These are phyloP conservation scores for Russula sp. DNA, from an alignment of 768 basidiomycete species.

Conservation along the genomic window DNA sequence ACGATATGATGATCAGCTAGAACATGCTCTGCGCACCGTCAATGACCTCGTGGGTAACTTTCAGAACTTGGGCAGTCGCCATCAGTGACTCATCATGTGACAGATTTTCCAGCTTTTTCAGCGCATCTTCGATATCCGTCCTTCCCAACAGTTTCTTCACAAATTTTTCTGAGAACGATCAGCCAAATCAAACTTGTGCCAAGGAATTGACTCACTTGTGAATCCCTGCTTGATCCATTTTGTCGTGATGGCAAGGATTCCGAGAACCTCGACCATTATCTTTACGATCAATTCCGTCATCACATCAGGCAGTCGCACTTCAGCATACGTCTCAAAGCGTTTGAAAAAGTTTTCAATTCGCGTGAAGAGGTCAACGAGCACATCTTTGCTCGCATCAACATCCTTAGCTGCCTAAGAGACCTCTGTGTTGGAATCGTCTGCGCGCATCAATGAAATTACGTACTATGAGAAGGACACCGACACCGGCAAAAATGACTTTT, in stretches of 20 bases:
- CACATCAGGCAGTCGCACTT: neutral
- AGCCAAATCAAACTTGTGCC: neutral
- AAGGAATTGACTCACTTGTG: neutral
- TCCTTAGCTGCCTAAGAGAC: neutral
- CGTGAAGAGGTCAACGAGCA: neutral
- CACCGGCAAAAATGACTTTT: neutral
- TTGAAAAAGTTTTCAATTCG: slow-evolving; percentile 1
- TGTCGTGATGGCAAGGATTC: neutral
- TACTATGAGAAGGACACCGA: slow-evolving; percentile 1
- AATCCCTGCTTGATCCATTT: neutral
- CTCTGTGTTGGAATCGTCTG: neutral
- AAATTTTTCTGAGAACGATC: neutral
- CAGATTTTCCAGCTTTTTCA: too few relatives aligned
- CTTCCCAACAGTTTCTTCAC: too few relatives aligned
- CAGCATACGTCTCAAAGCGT: neutral
- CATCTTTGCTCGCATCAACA: neutral
- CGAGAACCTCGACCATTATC: slow-evolving; percentile 4
- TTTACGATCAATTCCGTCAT: slow-evolving; percentile 1
- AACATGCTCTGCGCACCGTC: neutral
- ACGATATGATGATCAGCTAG: neutral
- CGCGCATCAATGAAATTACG: neutral
- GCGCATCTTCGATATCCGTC: too few relatives aligned
- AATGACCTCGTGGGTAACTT: neutral
- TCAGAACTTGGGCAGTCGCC: neutral
- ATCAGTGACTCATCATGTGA: too few relatives aligned